Conservation (phyloP, 2,329 filamentous ascomycete genomes). For the Anisogramma anomala region DNA sequence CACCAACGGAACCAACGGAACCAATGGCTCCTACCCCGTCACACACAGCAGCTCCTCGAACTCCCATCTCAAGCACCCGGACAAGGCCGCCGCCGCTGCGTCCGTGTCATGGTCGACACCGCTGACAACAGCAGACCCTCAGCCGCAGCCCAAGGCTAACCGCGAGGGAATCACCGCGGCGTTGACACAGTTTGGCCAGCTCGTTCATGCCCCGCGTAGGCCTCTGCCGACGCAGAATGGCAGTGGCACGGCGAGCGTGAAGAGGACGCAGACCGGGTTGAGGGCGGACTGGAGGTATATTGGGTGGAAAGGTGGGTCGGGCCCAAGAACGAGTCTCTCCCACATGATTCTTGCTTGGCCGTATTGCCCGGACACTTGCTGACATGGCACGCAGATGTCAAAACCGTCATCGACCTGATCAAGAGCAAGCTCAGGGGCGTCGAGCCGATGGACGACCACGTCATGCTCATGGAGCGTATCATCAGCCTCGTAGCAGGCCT, state of each 20-base stretch:
- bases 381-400: slow-evolving; percentile 37
- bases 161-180: slow-evolving; percentile 24
- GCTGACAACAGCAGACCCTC: slow-evolving; percentile 14
- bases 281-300: slow-evolving; percentile 47
- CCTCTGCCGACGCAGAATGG: slow-evolving; percentile 53
- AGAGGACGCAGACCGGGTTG: slow-evolving; percentile 38
- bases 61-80: not conserved
- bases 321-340: not conserved
- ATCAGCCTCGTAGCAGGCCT: slow-evolving; percentile 59
- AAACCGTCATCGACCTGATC: slow-evolving; percentile 50
- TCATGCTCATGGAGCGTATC: slow-evolving; percentile 63
- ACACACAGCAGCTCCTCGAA: not conserved
- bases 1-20: not conserved
- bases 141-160: slow-evolving; percentile 19
- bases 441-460: slow-evolving; percentile 59
- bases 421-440: slow-evolving; percentile 51
- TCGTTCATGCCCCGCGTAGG: slow-evolving; percentile 39
- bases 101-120: too few relatives aligned
- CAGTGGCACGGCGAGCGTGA: slow-evolving; percentile 45
- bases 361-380: too few relatives aligned
- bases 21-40: not conserved
- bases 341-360: too few relatives aligned
- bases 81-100: slow-evolving; percentile 12
- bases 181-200: slow-evolving; percentile 24
- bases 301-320: slow-evolving; percentile 30